Base-by-base conservation (phyloP, 176 grass and related monocot species). In the Musa troglodytarum region DNA sequence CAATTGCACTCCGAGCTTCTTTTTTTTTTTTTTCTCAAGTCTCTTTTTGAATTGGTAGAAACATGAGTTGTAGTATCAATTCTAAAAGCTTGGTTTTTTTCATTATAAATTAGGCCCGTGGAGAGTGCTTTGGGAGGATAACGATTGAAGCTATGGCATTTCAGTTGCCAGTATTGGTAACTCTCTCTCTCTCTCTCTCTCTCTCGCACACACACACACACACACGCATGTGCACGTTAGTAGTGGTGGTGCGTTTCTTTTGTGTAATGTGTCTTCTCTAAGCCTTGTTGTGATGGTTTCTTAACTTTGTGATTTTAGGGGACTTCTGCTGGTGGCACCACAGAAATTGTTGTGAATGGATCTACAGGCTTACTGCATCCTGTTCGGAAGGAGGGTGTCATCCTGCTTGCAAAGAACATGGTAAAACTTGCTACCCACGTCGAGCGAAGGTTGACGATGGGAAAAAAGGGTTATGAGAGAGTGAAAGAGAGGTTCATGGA, bases 131-230 rank as follows among this genome's bases (percentile, higher is more conserved):
- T 79, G 90, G 95, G 72, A 90, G 88, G 84, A 99, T 94, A 85
- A 99, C 95, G 8, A 94, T 99, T 49, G 90, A 99, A 91, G 95
- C 90, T 73, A 99, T 99, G 95, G 88, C 95, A 43, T 94, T 99
- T 83, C 81, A 89, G 78, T 81, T 99, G 76, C 95, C 96, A 57
- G 86, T 94, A 53, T 17, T 95, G 86, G 96, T 95, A 88, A 83
- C 50, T 52, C 74, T 72, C 43, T 13, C 65, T 55, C 76, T 78
- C 10, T 49, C 19, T 43, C 9, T 24, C 28, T 69, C 61, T 23
- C 25, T 49, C 8, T 70, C 29, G 0, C 29, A 0, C 29, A 0
- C 29, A 0, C 29, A 5, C 29, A 5, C 29, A 34, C 29, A 34
- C 29, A 34, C 3, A 34, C 28, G 2, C 28, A 29, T 0, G 28